phyloP scores from a whole-genome alignment of 2,329 filamentous ascomycete genomes.

The Hawksworthiomyces lignivorus region DNA sequence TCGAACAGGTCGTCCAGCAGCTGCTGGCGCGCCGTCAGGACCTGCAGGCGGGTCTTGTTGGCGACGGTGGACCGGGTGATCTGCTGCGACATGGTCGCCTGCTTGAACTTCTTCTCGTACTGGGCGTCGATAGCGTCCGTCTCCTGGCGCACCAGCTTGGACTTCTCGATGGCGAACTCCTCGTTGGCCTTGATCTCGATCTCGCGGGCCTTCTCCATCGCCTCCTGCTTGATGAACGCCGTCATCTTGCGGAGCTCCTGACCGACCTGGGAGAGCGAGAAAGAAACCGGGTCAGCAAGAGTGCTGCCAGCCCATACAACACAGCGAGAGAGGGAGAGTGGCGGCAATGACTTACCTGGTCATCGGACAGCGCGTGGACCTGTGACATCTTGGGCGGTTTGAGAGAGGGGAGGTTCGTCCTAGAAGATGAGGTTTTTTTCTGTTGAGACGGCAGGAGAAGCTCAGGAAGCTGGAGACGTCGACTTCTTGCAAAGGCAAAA shows the following conservation, averaged over 20 bases:
- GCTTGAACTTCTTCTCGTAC: constrained; percentile 99
- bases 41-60: constrained; percentile 90
- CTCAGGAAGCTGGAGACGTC: too few species aligned
- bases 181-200: constrained; percentile 98
- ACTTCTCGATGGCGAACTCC: constrained; percentile 98
- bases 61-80: constrained; percentile 93
- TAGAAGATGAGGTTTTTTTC: too few species aligned
- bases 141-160: constrained; percentile 94
- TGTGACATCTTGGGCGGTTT: constrained; percentile 69
- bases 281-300: constrained; percentile 10
- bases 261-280: constrained; percentile 60
- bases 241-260: constrained; percentile 99
- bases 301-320: constrained; percentile 9
- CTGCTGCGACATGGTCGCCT: constrained; percentile 96
- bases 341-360: constrained; percentile 59
- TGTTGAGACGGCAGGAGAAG: too few species aligned
- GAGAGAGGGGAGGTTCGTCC: too few species aligned
- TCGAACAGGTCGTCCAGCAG: constrained; percentile 88
- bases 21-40: constrained; percentile 81
- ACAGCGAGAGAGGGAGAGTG: too few species aligned
- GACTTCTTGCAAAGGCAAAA: too few species aligned
- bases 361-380: constrained; percentile 91
- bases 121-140: constrained; percentile 82
- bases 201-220: constrained; percentile 91
- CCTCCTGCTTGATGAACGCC: constrained; percentile 98